A percentile compares a stretch with the other conserved stretches of the same genome.
Conservation (phyloP, 163 green algal genomes). For the Trebouxia gelatinosa region DNA sequence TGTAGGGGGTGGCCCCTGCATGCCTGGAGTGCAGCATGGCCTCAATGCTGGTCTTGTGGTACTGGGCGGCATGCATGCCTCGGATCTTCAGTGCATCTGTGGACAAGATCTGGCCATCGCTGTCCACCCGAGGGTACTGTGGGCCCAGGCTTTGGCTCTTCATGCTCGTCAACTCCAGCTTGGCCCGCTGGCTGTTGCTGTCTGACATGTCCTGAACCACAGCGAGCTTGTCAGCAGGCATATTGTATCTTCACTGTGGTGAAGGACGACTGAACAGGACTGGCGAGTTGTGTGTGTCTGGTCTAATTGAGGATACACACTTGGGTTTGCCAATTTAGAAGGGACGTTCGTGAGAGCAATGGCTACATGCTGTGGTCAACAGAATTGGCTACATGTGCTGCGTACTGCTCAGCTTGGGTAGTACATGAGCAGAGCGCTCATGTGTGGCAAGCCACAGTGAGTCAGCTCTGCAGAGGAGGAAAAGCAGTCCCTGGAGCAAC, state of each 20-base stretch:
- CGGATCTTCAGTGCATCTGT: constrained; percentile 43
- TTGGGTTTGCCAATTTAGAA: too few species aligned
- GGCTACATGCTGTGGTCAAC: too few species aligned
- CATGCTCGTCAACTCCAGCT: neutral
- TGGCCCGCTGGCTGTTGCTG: neutral
- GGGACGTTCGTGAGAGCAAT: too few species aligned
- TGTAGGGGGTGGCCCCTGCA: constrained; percentile 74
- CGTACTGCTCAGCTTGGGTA: too few species aligned
- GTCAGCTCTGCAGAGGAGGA: too few species aligned
- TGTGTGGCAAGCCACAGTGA: too few species aligned
- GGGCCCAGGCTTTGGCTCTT: too few species aligned
- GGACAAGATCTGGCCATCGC: constrained; percentile 36
- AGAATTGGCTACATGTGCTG: too few species aligned
- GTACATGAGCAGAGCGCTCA: too few species aligned
- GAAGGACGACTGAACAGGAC: neutral
- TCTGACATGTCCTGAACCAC: neutral
- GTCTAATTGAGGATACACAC: too few species aligned
- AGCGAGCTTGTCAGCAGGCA: neutral
- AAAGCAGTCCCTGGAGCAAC: too few species aligned
- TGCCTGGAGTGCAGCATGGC: constrained; percentile 48
- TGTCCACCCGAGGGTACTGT: constrained; percentile 35
- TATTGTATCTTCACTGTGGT: neutral
- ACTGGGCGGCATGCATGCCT: constrained; percentile 42
- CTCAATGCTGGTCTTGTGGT: constrained; percentile 55
- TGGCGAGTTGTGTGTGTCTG: neutral